Conservation (phyloP, 1,284 basidiomycete genomes). For the Tilletiopsis washingtonensis region DNA sequence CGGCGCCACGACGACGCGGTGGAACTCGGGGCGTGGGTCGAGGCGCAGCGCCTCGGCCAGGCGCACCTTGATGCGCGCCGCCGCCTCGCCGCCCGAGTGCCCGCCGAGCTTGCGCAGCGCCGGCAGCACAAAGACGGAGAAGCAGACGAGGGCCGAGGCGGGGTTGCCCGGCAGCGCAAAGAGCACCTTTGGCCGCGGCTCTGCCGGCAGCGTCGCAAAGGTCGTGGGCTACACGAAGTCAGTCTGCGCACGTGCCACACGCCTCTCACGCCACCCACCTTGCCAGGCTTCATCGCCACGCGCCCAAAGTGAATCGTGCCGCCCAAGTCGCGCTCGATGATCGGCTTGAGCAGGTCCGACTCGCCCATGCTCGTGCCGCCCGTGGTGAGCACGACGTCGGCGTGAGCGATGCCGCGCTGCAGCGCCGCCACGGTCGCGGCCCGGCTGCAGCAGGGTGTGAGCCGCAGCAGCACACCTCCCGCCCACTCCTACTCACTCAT, state of each 20-base stretch:
- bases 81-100: neutral
- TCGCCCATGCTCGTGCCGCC: conserved; percentile 87
- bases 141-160: conserved; percentile 77
- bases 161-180: conserved; percentile 85
- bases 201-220: conserved; percentile 65
- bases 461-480: neutral
- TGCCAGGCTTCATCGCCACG: conserved; percentile 52
- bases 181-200: conserved; percentile 50
- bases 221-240: conserved; percentile 54
- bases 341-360: conserved; percentile 73
- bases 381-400: conserved; percentile 72
- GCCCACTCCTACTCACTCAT: conserved; percentile 54
- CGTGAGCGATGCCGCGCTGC: conserved; percentile 55
- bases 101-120: conserved; percentile 60
- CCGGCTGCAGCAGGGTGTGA: conserved; percentile 51
- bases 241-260: neutral
- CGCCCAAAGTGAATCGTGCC: conserved; percentile 74
- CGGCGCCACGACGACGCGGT: conserved; percentile 61
- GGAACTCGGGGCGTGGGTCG: conserved; percentile 71
- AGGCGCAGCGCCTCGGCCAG: conserved; percentile 59
- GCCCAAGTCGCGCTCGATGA: conserved; percentile 67
- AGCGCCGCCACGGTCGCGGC: conserved; percentile 59
- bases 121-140: conserved; percentile 75
- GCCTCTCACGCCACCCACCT: conserved; percentile 9
- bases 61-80: conserved; percentile 59